phyloP scores from a whole-genome alignment of 2,329 filamentous ascomycete genomes.

The Penicillium brevicompactum region DNA sequence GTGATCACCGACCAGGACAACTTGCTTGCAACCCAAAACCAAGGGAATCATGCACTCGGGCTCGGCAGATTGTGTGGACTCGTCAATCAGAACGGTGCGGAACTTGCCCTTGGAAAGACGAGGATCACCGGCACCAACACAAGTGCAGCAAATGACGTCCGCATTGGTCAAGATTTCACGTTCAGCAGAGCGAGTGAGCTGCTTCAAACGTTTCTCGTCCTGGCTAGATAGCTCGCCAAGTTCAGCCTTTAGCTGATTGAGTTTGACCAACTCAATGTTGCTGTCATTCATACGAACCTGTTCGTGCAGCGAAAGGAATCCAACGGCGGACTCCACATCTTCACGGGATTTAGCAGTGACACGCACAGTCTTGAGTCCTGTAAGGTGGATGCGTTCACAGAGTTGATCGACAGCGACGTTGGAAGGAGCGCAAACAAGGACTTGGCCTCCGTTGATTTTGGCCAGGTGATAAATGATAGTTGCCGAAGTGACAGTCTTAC shows the following conservation, averaged over 20 bases:
- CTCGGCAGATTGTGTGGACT: conserved; percentile 96
- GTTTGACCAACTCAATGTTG: conserved; percentile 88
- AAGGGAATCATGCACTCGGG: conserved; percentile 99
- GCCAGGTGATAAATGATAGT: conserved; percentile 98
- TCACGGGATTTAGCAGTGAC: conserved; percentile 98
- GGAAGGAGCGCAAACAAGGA: conserved; percentile 93
- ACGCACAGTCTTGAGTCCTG: conserved; percentile 92
- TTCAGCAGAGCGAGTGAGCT: conserved; percentile 89
- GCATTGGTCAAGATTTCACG: conserved; percentile 93
- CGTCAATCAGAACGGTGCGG: conserved; percentile 94
- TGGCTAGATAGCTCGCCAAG: conserved; percentile 89
- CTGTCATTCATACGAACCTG: conserved; percentile 97
- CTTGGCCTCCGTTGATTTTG: conserved; percentile 91
- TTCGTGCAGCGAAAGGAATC: conserved; percentile 91
- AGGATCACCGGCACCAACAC: conserved; percentile 94
- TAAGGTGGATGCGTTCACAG: conserved; percentile 93
- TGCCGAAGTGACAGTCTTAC: conserved; percentile 97
- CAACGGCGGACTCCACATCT: conserved; percentile 97
- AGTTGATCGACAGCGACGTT: conserved; percentile 98
- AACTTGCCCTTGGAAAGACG: conserved; percentile 97
- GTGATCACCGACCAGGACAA: conserved; percentile 97
- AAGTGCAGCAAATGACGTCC: conserved; percentile 98
- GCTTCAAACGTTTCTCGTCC: conserved; percentile 98
- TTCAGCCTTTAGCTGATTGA: conserved; percentile 89
- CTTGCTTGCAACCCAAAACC: conserved; percentile 96